Conservation (phyloP, 768 basidiomycete species). For the Antrodiella citrinella region DNA sequence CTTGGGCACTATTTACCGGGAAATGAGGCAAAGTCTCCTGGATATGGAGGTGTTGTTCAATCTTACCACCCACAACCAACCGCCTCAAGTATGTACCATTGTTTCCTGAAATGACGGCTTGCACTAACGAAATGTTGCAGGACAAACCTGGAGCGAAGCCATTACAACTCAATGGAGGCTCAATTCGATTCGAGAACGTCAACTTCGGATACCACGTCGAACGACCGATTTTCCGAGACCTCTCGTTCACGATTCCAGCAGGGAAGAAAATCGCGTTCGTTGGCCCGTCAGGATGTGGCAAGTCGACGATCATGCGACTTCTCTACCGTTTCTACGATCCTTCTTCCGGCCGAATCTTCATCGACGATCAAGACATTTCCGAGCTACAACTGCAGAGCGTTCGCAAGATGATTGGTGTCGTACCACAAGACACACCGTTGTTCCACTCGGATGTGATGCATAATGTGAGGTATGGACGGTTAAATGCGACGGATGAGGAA, state of each 20-base stretch:
- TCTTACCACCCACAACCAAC: constrained; percentile 72
- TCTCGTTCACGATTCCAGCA: constrained; percentile 88
- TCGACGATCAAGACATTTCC: constrained; percentile 84
- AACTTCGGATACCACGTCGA: constrained; percentile 87
- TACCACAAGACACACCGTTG: constrained; percentile 96
- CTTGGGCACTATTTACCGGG: constrained; percentile 93
- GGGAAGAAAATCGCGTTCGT: constrained; percentile 97
- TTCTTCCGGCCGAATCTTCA: constrained; percentile 64
- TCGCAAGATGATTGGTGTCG: constrained; percentile 77
- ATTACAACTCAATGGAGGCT: constrained; percentile 63
- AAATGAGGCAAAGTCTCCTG: constrained; percentile 89
- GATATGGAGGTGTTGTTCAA: constrained; percentile 97
- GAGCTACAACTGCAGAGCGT: constrained; percentile 65
- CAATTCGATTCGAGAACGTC: constrained; percentile 90
- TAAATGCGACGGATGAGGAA: constrained; percentile 89
- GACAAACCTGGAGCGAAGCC: constrained; percentile 64
- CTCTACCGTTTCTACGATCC: constrained; percentile 91
- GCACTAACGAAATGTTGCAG: constrained; percentile 30
- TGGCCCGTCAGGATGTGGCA: constrained; percentile 94
- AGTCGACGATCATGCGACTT: constrained; percentile 92
- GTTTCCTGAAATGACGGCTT: no score
- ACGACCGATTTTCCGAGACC: constrained; percentile 81
- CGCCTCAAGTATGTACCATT: constrained; percentile 42
- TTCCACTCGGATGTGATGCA: constrained; percentile 96
- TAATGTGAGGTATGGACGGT: constrained; percentile 87